Evolutionary conservation across 306 rosid genomes (phyloP), one percentile per base, ranked within the genome.

Genomic region (Casuarina cunninghamiana): DNA sequence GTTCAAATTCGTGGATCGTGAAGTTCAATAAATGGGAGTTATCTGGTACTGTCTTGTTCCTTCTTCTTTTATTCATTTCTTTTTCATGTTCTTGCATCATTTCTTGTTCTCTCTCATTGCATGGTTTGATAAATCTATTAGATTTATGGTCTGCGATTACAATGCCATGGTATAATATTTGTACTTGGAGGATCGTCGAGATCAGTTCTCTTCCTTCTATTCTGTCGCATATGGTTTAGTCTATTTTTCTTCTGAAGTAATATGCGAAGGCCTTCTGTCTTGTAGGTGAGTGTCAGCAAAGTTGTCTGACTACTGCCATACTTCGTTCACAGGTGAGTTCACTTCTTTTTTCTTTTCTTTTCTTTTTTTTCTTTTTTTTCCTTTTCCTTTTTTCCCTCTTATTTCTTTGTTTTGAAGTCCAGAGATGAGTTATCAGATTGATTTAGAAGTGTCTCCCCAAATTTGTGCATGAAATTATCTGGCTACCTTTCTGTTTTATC

Each of bases 11-110:
- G 41, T 93, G 96, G 99, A 87, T 95, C 13, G 82, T 91, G 82
- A 93, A 84, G 88, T 91, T 88, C 65, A 73, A 89, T 63, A 83
- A 86, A 86, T 95, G 97, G 99, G 93, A 90, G 63, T 83, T 72
- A 77, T 79, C 54, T 48, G 97, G 99, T 95, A 39, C 19, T 55
- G 66, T 71, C 58, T 61, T 54, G 44, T 37, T 39, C 70, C 21
- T 46, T 66, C 38, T 32, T 67, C 38, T 55, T 63, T 62, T 62
- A 61, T 61, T 58, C 11, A 12, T 61, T 16, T 61, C 12, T 61
- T 37, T 21, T 21, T 21, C 26, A 1, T 61, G n/a, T 61, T 61
- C 41, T 61, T 61, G 41, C 17, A 37, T 8, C 42, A 32, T 35
- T 35, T 61, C 41, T 1, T 13, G 1, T 32, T 35, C 67, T 61